Conservation (phyloP, 2,329 filamentous ascomycete species). For the Elsinoe perseae region DNA sequence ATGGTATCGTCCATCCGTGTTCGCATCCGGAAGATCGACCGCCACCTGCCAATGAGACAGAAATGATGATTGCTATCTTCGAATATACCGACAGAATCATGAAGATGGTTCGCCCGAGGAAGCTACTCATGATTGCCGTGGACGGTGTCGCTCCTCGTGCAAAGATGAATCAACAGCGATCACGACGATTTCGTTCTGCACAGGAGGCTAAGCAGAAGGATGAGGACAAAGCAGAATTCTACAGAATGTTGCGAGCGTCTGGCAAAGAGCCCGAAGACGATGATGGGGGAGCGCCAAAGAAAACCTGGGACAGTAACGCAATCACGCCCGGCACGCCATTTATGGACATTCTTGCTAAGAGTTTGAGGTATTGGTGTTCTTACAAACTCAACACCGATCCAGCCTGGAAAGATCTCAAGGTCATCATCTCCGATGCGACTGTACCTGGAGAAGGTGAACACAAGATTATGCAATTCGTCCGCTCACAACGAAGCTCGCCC, state of each 20-base stretch:
- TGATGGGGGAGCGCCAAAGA: slow-evolving; percentile 57
- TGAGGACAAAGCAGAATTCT: slow-evolving; percentile 77
- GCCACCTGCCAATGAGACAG: slow-evolving; percentile 85
- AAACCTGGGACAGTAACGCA: slow-evolving; percentile 81
- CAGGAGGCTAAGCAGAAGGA: slow-evolving; percentile 94
- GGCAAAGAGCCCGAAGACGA: slow-evolving; percentile 30
- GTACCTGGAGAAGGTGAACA: slow-evolving; percentile 97
- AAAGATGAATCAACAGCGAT: slow-evolving; percentile 99
- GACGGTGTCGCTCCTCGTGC: slow-evolving; percentile 95
- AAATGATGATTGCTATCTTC: slow-evolving; percentile 99
- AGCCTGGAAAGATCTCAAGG: slow-evolving; percentile 89
- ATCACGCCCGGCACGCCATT: slow-evolving; percentile 97
- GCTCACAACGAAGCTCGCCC: slow-evolving; percentile 82
- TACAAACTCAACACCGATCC: slow-evolving; percentile 98
- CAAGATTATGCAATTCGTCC: slow-evolving; percentile 98
- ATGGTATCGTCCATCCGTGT: slow-evolving; percentile 97
- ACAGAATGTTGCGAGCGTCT: slow-evolving; percentile 73
- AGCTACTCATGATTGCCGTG: slow-evolving; percentile 94
- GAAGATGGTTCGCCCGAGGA: slow-evolving; percentile 95
- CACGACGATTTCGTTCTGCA: slow-evolving; percentile 86
- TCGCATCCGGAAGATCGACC: slow-evolving; percentile 93
- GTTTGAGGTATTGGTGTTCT: slow-evolving; percentile 90
- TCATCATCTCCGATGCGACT: slow-evolving; percentile 97
- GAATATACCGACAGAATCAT: slow-evolving; percentile 97
- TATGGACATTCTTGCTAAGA: slow-evolving; percentile 89